Conservation (phyloP, 2,329 filamentous ascomycete genomes). For the Ilyonectria sp. region DNA sequence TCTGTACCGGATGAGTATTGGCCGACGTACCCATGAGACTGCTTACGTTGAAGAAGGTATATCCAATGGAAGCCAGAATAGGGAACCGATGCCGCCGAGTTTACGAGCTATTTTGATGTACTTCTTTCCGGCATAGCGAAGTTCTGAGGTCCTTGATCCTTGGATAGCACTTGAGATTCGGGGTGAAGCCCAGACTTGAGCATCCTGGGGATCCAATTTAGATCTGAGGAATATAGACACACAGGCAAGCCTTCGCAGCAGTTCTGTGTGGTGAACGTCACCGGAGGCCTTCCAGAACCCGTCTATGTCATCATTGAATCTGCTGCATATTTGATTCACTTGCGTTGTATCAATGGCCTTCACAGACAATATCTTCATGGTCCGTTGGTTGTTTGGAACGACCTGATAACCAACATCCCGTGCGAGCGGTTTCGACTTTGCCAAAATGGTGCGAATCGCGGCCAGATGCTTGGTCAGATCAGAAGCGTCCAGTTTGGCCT, state of each 20-base stretch:
- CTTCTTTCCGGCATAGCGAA: slow-evolving; percentile 51
- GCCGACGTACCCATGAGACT: accelerated
- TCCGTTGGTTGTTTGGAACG: slow-evolving; percentile 49
- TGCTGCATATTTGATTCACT: slow-evolving; percentile 29
- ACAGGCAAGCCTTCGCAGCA: slow-evolving; percentile 48
- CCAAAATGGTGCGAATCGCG: slow-evolving; percentile 42
- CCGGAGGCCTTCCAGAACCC: slow-evolving; percentile 43
- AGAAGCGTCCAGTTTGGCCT: slow-evolving; percentile 38
- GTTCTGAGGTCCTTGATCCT: slow-evolving; percentile 41
- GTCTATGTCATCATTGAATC: slow-evolving; percentile 29
- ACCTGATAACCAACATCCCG: slow-evolving; percentile 50
- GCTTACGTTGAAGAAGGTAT: slow-evolving; percentile 54
- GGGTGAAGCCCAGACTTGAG: slow-evolving; percentile 28
- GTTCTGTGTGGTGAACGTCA: slow-evolving; percentile 38
- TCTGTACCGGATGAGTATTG: slow-evolving; percentile 32
- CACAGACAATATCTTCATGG: slow-evolving; percentile 46
- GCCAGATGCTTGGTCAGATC: slow-evolving; percentile 46
- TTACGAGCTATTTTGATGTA: slow-evolving; percentile 53
- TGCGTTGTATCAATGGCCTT: slow-evolving; percentile 32
- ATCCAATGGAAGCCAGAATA: slow-evolving; percentile 52
- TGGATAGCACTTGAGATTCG: slow-evolving; percentile 39
- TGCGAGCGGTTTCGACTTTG: slow-evolving; percentile 46
- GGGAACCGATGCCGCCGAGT: slow-evolving; percentile 48
- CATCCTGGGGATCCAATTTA: slow-evolving; percentile 37
- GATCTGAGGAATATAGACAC: slow-evolving; percentile 49